Base-by-base conservation (phyloP, 495 filamentous ascomycete genomes). In the Daldinia caldariorum region DNA sequence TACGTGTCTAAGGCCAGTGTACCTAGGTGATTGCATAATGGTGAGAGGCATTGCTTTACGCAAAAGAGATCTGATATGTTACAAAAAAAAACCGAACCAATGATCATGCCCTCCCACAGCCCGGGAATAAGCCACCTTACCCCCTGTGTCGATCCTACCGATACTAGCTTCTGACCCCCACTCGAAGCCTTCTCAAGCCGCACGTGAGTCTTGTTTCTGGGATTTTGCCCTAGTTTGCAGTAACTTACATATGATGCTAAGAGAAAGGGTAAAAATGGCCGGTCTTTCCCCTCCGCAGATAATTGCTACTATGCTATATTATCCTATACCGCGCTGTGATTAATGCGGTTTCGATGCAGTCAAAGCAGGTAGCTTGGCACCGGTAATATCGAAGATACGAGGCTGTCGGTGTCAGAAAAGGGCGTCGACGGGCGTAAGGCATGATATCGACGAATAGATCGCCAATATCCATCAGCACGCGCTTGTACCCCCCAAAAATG, bases 121-220 rank as follows among this genome's bases (percentile, higher is more conserved):
- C 22, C 65, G 70, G 70, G 53, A 72, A 72, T 69, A 69, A 66
- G n/a, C 34, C 43, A 66, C 57, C 45, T 26, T 35, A 50, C 49
- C 70, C 70, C 70, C 70, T 72, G 70, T 47, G 70, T 72, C 70
- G 70, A 72, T 69, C 70, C 57, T 69, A 60, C 66, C 58, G 53
- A 65, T 62, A 65, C 55, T 61, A 55, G 60, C 61, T 20, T 32
- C 53, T 69, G 70, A 72, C 70, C 70, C 70, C 70, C 70, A 72
- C 70, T 20, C 38, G 26, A 57, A 16, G 26, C 26, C 58, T 20
- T 47, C 18, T 22, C 9, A 8, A 47, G 20, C 62, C 61, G 68
- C 70, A 69, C 65, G 65, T 72, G 70, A 58, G 61, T 50, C 54
- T 60, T 13, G 26, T 37, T 41, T 59, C 45, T 63, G 13, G 56